Conservation (phyloP, 108 stramenopile genomes). For the Poteriospumella lacustris region DNA sequence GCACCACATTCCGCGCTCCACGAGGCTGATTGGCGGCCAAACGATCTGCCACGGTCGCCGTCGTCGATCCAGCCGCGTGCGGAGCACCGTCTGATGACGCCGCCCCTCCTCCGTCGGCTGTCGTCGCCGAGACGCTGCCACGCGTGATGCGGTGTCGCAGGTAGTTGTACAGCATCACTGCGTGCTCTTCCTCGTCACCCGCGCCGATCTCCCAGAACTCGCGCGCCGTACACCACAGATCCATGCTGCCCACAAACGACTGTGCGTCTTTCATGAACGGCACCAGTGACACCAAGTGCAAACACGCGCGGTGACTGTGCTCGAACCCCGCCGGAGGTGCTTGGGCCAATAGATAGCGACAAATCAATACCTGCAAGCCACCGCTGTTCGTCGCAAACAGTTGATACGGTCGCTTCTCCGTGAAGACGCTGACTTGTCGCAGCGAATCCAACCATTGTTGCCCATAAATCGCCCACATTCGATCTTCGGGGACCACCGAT, state of each 20-base stretch:
- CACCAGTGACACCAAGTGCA: conserved; percentile 63
- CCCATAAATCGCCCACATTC: background rate
- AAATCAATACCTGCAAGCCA: conserved; percentile 33
- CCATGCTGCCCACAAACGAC: conserved; percentile 51
- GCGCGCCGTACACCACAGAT: conserved; percentile 62
- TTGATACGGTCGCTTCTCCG: conserved; percentile 31
- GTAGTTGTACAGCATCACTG: conserved; percentile 63
- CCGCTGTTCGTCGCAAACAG: conserved; percentile 22
- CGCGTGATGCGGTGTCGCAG: conserved; percentile 37
- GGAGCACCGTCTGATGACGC: no score
- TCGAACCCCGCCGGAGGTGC: conserved; percentile 43
- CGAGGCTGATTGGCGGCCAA: background rate
- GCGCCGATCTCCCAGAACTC: conserved; percentile 66
- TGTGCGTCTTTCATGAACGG: conserved; percentile 65
- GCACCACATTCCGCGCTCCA: no score
- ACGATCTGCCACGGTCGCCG: background rate
- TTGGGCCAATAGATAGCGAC: conserved; percentile 53
- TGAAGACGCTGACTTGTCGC: background rate
- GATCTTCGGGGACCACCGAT: background rate
- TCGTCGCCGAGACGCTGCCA: background rate
- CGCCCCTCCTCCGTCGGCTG: background rate
- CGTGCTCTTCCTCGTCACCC: conserved; percentile 68
- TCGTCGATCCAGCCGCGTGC: no score
- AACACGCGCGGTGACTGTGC: background rate
- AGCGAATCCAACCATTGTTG: background rate